phyloP scores from a whole-genome alignment of 441 rosid species.

The Euphorbia celastroides region DNA sequence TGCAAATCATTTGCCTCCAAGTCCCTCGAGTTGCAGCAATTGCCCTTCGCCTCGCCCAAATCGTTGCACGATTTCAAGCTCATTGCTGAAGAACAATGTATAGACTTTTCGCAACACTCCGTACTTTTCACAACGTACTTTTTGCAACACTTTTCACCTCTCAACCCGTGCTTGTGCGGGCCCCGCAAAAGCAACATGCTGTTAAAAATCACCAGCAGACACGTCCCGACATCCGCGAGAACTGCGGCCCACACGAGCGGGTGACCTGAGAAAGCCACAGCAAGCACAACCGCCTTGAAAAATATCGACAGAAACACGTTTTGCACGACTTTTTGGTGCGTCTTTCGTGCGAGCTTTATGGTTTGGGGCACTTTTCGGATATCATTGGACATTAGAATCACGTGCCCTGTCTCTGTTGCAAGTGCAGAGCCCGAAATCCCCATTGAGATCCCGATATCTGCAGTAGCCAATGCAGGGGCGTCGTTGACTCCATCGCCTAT shows the following conservation, averaged over 20 bases:
- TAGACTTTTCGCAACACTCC: slow-evolving; percentile 16
- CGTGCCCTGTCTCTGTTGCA: slow-evolving; percentile 71
- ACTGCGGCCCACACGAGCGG: slow-evolving; percentile 94
- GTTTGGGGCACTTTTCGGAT: slow-evolving; percentile 68
- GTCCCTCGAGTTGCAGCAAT: slow-evolving; percentile 13
- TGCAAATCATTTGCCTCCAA: slow-evolving; percentile 14
- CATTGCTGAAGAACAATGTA: slow-evolving; percentile 16
- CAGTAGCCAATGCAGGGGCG: slow-evolving; percentile 84
- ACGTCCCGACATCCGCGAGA: slow-evolving; percentile 76
- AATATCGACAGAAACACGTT: slow-evolving; percentile 53
- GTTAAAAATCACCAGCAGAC: slow-evolving; percentile 70
- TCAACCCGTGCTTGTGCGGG: slow-evolving; percentile 17
- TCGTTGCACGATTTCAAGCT: slow-evolving; percentile 12
- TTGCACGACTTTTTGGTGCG: slow-evolving; percentile 55
- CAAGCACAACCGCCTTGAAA: slow-evolving; percentile 57
- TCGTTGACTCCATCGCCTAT: slow-evolving; percentile 91
- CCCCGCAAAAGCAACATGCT: slow-evolving; percentile 61
- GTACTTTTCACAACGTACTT: slow-evolving; percentile 14
- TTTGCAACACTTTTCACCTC: slow-evolving; percentile 27
- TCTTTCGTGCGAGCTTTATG: slow-evolving; percentile 47
- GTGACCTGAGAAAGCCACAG: slow-evolving; percentile 67
- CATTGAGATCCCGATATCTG: slow-evolving; percentile 93
- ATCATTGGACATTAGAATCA: slow-evolving; percentile 86
- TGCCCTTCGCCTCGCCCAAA: slow-evolving; percentile 15
- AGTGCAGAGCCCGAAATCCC: slow-evolving; percentile 90